phyloP scores from a whole-genome alignment of 2,329 filamentous ascomycete genomes.

The Aspergillus neotritici region DNA sequence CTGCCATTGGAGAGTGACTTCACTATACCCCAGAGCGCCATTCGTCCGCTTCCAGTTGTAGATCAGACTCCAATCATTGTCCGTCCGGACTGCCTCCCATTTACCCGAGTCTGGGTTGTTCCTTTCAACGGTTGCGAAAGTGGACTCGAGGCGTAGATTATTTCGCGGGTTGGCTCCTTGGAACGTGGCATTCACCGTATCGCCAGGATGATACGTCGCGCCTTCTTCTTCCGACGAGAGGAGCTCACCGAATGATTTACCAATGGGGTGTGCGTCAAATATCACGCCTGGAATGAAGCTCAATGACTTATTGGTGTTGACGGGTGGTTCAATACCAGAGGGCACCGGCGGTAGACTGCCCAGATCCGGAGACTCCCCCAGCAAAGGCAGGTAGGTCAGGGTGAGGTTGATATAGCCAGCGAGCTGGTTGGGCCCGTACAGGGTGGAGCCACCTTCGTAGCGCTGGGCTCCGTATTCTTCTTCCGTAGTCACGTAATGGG shows the following conservation, averaged over 20 bases:
- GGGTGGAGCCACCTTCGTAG: constrained; percentile 90
- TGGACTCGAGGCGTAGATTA: constrained; percentile 70
- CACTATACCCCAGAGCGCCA: constrained; percentile 64
- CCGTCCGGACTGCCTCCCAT: constrained; percentile 66
- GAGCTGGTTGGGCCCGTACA: constrained; percentile 77
- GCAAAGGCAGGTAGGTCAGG: constrained; percentile 62
- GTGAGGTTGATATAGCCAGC: constrained; percentile 85
- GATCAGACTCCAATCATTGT: constrained; percentile 77
- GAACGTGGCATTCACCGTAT: constrained; percentile 62
- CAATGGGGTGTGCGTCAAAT: constrained; percentile 61
- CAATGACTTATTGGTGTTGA: constrained; percentile 70
- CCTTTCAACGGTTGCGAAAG: constrained; percentile 71
- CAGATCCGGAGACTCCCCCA: constrained; percentile 45
- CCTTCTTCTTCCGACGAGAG: constrained; percentile 48
- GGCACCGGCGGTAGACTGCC: constrained; percentile 41
- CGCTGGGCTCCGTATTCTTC: constrained; percentile 81
- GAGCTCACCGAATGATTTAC: constrained; percentile 66
- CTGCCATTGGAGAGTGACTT: constrained; percentile 77
- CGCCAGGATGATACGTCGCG: constrained; percentile 55
- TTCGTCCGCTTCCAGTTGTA: constrained; percentile 74
- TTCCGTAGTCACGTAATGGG: constrained; percentile 71
- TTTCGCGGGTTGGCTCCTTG: constrained; percentile 87
- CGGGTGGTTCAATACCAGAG: constrained; percentile 62
- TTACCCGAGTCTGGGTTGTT: constrained; percentile 38
- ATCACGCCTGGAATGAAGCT: constrained; percentile 77